phyloP scores from a whole-genome alignment of 2,329 filamentous ascomycete species.

The Monosporascus sp. region DNA sequence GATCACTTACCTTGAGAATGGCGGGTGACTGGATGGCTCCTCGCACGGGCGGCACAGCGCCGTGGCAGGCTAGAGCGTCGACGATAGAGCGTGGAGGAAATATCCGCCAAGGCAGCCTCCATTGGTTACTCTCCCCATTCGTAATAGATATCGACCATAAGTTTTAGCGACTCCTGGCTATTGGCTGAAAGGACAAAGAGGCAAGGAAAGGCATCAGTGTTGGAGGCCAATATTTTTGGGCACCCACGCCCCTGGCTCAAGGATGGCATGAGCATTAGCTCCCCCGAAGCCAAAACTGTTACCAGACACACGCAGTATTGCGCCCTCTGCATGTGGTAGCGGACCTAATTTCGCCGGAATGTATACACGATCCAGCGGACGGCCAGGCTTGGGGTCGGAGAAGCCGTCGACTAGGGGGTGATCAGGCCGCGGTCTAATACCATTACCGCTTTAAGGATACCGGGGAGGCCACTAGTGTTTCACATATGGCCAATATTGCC shows the following conservation, averaged over 20 bases:
- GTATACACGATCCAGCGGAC: constrained; percentile 7
- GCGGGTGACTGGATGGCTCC: constrained; percentile 9
- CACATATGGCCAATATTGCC: constrained; percentile 15
- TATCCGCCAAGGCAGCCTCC: neutral
- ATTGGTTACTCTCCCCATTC: constrained; percentile 2
- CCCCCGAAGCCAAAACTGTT: constrained; percentile 13
- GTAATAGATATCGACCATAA: constrained; percentile 1
- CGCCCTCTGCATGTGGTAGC: neutral
- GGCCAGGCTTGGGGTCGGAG: constrained; percentile 7
- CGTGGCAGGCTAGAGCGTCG: constrained; percentile 8
- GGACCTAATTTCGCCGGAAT: constrained; percentile 2
- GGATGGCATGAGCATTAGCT: constrained; percentile 15
- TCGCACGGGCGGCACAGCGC: constrained; percentile 8
- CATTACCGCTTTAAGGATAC: constrained; percentile 12
- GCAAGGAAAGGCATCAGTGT: neutral
- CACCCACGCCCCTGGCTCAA: constrained; percentile 9
- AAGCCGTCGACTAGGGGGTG: constrained; percentile 7
- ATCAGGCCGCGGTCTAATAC: constrained; percentile 9
- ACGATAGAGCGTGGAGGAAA: constrained; percentile 12
- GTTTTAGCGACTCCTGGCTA: constrained; percentile 2
- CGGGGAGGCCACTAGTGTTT: constrained; percentile 13
- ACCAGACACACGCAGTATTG: constrained; percentile 3
- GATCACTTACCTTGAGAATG: constrained; percentile 7
- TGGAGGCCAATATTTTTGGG: neutral
- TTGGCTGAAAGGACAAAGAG: constrained; percentile 6